These are phyloP conservation scores for Didymella glomerata DNA, from an alignment of 2,329 filamentous ascomycete genomes.

Conservation along the genomic window DNA sequence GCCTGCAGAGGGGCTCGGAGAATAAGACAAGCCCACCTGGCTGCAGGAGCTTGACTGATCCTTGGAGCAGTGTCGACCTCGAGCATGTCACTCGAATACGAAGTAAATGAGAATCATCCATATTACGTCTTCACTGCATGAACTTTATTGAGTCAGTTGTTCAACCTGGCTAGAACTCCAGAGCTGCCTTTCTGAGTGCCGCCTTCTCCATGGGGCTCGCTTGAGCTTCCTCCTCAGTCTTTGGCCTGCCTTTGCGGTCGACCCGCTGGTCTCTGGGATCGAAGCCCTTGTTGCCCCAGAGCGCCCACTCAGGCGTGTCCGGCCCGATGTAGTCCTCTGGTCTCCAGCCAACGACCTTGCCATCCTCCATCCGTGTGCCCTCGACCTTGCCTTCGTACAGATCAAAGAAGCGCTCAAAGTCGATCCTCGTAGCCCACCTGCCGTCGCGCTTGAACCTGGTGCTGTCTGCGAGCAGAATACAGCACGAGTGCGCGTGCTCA, in stretches of 20 bases:
- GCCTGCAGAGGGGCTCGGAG: constrained; percentile 5
- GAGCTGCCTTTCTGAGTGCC: constrained; percentile 11
- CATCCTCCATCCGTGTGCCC: constrained; percentile 55
- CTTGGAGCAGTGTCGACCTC: background rate
- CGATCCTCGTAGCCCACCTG: constrained; percentile 90
- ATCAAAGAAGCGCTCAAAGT: constrained; percentile 88
- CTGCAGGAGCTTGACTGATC: background rate
- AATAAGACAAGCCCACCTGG: background rate
- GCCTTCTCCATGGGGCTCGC: constrained; percentile 12
- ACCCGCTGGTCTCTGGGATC: constrained; percentile 89
- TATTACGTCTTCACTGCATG: background rate
- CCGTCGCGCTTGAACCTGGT: constrained; percentile 78
- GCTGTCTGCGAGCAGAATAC: constrained; percentile 79
- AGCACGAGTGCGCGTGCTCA: constrained; percentile 95
- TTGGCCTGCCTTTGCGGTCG: constrained; percentile 77
- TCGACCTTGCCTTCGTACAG: constrained; percentile 69
- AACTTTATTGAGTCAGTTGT: background rate
- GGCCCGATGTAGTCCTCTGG: constrained; percentile 91
- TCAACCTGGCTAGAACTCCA: constrained; percentile 25
- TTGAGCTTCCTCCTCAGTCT: constrained; percentile 28
- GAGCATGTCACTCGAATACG: background rate
- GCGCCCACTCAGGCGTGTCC: constrained; percentile 90
- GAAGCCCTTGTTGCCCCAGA: constrained; percentile 94
- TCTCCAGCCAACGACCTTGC: constrained; percentile 66
- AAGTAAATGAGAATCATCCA: background rate